phyloP scores from a whole-genome alignment of 257 asterid species.

The Verbascum thapsus region DNA sequence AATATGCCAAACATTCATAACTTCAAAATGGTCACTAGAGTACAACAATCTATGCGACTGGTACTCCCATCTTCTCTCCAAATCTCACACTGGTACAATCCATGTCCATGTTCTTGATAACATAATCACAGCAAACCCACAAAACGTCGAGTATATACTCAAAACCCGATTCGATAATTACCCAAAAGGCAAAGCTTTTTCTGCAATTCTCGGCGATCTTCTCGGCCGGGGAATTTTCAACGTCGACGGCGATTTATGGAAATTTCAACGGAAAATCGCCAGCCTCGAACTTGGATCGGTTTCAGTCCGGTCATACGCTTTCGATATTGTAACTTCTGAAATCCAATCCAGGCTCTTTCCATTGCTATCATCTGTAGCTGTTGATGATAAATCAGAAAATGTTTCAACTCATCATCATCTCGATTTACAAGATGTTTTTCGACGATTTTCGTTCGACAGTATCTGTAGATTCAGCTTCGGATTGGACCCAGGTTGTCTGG shows the following conservation, averaged over 20 bases:
- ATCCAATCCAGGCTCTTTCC: conserved; percentile 63
- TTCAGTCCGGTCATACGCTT: conserved; percentile 60
- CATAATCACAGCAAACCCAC: conserved; percentile 60
- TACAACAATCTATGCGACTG: conserved; percentile 74
- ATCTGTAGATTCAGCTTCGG: conserved; percentile 75
- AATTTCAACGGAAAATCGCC: conserved; percentile 75
- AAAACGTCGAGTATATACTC: conserved; percentile 69
- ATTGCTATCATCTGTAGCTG: conserved; percentile 31
- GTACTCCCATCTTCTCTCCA: conserved; percentile 67
- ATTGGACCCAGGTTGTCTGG: conserved; percentile 66
- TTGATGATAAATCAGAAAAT: background rate
- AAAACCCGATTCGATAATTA: conserved; percentile 63
- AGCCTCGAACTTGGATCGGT: conserved; percentile 60
- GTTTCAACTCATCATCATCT: background rate
- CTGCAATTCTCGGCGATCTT: conserved; percentile 64
- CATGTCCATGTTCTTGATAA: conserved; percentile 71
- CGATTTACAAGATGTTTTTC: conserved; percentile 78
- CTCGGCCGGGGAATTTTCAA: conserved; percentile 84
- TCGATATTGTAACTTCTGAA: conserved; percentile 47
- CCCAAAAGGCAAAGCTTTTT: conserved; percentile 74
- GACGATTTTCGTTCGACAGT: conserved; percentile 71
- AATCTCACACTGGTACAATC: conserved; percentile 64
- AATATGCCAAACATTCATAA: conserved; percentile 52
- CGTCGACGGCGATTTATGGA: conserved; percentile 85
- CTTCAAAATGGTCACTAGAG: conserved; percentile 54